phyloP scores from a whole-genome alignment of 768 basidiomycete genomes.

The Calocybe gangraenosa region DNA sequence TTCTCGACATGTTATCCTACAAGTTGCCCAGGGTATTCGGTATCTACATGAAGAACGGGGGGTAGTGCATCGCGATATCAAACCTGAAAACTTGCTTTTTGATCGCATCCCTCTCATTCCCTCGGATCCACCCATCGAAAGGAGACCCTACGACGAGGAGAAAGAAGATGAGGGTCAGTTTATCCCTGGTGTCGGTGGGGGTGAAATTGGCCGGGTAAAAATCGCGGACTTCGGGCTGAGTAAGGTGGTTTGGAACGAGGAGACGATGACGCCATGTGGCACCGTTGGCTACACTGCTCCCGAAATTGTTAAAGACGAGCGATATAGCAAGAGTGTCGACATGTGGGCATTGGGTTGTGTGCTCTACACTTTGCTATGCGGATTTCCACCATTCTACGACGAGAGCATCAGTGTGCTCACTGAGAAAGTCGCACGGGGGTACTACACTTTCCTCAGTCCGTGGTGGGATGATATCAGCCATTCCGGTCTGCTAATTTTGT shows the following conservation, averaged over 20 bases:
- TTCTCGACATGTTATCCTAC: conserved; percentile 94
- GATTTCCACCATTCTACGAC: conserved; percentile 98
- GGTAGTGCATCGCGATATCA: conserved; percentile 98
- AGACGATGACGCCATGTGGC: conserved; percentile 99
- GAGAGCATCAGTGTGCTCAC: conserved; percentile 98
- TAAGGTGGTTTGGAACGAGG: conserved; percentile 98
- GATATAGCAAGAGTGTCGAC: conserved; percentile 94
- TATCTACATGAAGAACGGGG: conserved; percentile 97
- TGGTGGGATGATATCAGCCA: conserved; percentile 98
- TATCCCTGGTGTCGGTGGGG: conserved; percentile 86
- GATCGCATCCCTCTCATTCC: conserved; percentile 90
- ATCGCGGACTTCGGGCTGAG: conserved; percentile 98
- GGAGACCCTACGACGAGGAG: conserved; percentile 93
- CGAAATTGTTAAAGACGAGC: conserved; percentile 98
- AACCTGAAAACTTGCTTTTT: conserved; percentile 96
- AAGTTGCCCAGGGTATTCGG: conserved; percentile 90
- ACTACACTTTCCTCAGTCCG: conserved; percentile 97
- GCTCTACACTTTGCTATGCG: conserved; percentile 96
- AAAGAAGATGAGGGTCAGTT: conserved; percentile 99
- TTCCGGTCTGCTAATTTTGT: conserved; percentile 65
- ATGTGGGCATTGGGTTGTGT: conserved; percentile 99
- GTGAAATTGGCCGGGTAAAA: conserved; percentile 96
- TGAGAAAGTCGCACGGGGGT: conserved; percentile 95
- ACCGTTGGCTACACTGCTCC: conserved; percentile 99
- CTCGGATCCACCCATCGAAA: conserved; percentile 58